Evolutionary conservation across 257 asterid species (phyloP).

Genomic region (Dorcoceras hygrometricum): DNA sequence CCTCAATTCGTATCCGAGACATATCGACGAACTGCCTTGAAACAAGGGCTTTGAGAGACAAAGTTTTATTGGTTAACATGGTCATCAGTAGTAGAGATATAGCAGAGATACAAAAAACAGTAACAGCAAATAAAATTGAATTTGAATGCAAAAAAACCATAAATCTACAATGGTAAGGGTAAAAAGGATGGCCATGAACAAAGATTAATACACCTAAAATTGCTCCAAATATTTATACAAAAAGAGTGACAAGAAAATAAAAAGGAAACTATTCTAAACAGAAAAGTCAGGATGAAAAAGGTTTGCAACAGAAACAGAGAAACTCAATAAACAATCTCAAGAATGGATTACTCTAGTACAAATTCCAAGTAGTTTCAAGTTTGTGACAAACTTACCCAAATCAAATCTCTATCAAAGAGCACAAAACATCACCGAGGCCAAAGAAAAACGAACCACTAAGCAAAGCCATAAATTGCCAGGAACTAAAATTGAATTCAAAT

Average conservation of each 20-base stretch:
- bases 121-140: not conserved
- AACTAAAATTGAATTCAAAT: not conserved
- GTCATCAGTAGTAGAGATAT: constrained; percentile 3
- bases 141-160: not conserved
- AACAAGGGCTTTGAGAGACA: constrained; percentile 66
- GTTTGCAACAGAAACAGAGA: not conserved
- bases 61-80: constrained; percentile 27
- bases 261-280: not conserved
- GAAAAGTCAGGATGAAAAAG: not conserved
- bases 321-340: not conserved
- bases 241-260: too few relatives aligned
- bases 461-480: not conserved
- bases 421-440: not conserved
- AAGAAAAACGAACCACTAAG: not conserved
- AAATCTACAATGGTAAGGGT: not conserved
- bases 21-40: constrained; percentile 96
- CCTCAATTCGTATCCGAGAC: constrained; percentile 96
- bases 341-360: not conserved
- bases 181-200: not conserved
- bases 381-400: not conserved
- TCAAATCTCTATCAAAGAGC: not conserved
- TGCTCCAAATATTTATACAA: too few relatives aligned
- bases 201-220: not conserved
- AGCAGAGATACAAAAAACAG: not conserved
- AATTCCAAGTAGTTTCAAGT: not conserved